phyloP scores from a whole-genome alignment of 106 monocot species.

The Apostasia shenzhenica region DNA sequence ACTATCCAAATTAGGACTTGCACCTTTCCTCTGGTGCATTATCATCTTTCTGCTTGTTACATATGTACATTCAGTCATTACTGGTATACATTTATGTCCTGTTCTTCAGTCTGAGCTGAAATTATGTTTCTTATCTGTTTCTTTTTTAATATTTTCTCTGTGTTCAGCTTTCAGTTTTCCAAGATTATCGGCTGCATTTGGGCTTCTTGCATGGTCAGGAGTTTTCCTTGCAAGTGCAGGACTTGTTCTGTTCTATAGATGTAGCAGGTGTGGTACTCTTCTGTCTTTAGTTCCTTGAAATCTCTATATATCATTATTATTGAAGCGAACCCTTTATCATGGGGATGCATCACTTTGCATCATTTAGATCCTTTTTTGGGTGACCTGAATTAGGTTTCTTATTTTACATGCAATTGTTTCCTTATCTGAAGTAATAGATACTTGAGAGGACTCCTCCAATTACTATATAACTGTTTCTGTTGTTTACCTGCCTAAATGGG shows the following conservation, averaged over 20 bases:
- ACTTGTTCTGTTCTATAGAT: constrained; percentile 83
- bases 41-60: constrained; percentile 66
- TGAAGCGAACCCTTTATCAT: too few relatives aligned
- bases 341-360: too few relatives aligned
- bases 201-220: constrained; percentile 75
- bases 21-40: constrained; percentile 80
- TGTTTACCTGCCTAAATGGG: too few relatives aligned
- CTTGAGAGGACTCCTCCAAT: too few relatives aligned
- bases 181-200: constrained; percentile 57
- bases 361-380: too few relatives aligned
- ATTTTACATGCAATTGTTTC: too few relatives aligned
- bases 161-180: constrained; percentile 45
- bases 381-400: too few relatives aligned
- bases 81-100: constrained; percentile 37
- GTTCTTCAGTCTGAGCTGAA: constrained; percentile 4
- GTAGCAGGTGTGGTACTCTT: constrained; percentile 60
- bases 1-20: constrained; percentile 87
- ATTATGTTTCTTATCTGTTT: neutral
- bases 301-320: too few relatives aligned
- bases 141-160: constrained; percentile 1
- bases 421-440: too few relatives aligned
- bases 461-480: too few relatives aligned
- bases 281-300: too few relatives aligned
- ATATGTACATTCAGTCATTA: constrained; percentile 74
- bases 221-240: constrained; percentile 75